A percentile compares a stretch with the other conserved stretches of the same genome.
Conservation (phyloP, 2,329 filamentous ascomycete genomes). For the Calonectria honghensis region DNA sequence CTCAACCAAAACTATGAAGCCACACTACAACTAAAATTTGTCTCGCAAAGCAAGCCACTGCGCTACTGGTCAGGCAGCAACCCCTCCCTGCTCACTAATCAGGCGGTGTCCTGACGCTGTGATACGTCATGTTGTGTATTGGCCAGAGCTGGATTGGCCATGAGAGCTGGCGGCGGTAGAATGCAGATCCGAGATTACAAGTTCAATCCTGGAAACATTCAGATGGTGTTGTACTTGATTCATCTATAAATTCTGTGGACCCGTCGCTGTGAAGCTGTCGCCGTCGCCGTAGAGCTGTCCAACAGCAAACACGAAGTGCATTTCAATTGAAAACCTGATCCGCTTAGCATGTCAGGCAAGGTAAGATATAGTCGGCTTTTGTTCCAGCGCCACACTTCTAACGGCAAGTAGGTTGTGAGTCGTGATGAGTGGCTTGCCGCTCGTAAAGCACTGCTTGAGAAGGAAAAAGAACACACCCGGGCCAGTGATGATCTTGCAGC, state of each 20-base stretch:
- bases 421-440: slow-evolving; percentile 60
- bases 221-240: background rate
- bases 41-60: slow-evolving; percentile 15
- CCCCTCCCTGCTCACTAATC: slow-evolving; percentile 38
- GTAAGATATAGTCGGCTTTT: background rate
- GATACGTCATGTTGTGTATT: slow-evolving; percentile 23
- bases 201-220: background rate
- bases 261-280: background rate
- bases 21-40: background rate
- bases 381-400: background rate
- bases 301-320: background rate
- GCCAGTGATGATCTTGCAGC: slow-evolving; percentile 56
- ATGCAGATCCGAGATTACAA: background rate
- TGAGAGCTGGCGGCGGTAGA: background rate
- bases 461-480: slow-evolving; percentile 59
- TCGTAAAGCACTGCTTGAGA: slow-evolving; percentile 58
- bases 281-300: background rate
- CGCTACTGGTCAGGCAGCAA: slow-evolving; percentile 16
- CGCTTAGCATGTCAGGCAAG: slow-evolving; percentile 32
- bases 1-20: background rate
- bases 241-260: background rate
- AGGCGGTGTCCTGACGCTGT: background rate
- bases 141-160: slow-evolving; percentile 13
- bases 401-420: slow-evolving; percentile 54
- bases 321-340: background rate